These are phyloP conservation scores for Pestalotiopsis sp. DNA, from an alignment of 2,329 filamentous ascomycete species.

Conservation along the genomic window DNA sequence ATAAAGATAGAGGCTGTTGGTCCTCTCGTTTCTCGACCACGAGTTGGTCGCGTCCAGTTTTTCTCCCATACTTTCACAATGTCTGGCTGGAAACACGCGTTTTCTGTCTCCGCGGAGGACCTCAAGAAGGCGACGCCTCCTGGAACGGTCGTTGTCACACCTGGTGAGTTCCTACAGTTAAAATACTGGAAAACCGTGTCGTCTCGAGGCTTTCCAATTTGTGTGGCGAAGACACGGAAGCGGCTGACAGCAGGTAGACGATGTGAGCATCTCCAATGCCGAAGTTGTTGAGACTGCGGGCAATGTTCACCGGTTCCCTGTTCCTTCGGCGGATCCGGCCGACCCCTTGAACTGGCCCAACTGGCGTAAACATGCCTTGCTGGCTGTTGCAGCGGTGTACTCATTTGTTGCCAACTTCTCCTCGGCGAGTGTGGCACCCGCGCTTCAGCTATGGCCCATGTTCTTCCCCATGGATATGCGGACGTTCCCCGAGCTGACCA, in stretches of 20 bases:
- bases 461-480: slow-evolving; percentile 30
- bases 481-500: slow-evolving; percentile 27
- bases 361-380: slow-evolving; percentile 33
- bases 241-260: background rate
- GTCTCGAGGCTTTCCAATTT: background rate
- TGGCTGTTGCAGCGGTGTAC: slow-evolving; percentile 32
- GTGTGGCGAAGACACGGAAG: background rate
- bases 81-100: slow-evolving; percentile 23
- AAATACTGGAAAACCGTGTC: background rate
- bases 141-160: slow-evolving; percentile 12
- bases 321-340: slow-evolving; percentile 31
- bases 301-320: slow-evolving; percentile 21
- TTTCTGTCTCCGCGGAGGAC: slow-evolving; percentile 22
- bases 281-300: background rate
- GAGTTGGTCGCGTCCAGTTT: background rate
- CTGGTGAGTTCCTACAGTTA: background rate
- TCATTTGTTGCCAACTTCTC: slow-evolving; percentile 37
- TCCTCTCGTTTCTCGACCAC: background rate
- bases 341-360: slow-evolving; percentile 38
- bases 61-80: background rate
- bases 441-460: slow-evolving; percentile 33
- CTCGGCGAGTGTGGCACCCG: slow-evolving; percentile 34
- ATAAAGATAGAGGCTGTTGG: background rate
- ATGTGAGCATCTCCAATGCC: background rate
- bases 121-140: slow-evolving; percentile 19